These are phyloP conservation scores for Penicillium brevicompactum DNA, from an alignment of 2,329 filamentous ascomycete genomes.

Conservation along the genomic window DNA sequence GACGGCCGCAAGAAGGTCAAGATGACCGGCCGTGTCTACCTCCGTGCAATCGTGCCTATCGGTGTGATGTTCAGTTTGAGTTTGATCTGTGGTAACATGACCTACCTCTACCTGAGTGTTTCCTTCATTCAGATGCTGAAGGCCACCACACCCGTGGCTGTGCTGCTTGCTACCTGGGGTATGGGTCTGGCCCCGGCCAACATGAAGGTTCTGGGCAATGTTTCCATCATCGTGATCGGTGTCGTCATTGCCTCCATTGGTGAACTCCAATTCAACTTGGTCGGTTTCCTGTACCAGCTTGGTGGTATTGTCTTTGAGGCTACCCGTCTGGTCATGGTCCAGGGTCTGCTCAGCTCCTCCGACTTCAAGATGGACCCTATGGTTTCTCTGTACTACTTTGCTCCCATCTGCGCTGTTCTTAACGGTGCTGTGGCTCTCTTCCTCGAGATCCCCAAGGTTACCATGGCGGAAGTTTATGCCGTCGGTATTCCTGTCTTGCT, in stretches of 20 bases:
- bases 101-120: slow-evolving; percentile 92
- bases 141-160: slow-evolving; percentile 93
- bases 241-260: slow-evolving; percentile 92
- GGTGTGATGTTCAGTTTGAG: slow-evolving; percentile 94
- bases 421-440: slow-evolving; percentile 71
- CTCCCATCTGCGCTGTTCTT: slow-evolving; percentile 79
- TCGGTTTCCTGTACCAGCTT: slow-evolving; percentile 69
- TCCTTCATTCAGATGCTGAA: slow-evolving; percentile 85
- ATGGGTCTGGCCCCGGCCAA: slow-evolving; percentile 84
- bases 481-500: slow-evolving; percentile 68
- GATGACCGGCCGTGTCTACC: slow-evolving; percentile 93
- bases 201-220: slow-evolving; percentile 85
- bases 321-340: slow-evolving; percentile 80
- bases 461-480: slow-evolving; percentile 65
- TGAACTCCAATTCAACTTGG: slow-evolving; percentile 81
- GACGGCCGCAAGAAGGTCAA: slow-evolving; percentile 95
- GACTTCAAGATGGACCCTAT: slow-evolving; percentile 89
- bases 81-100: slow-evolving; percentile 94
- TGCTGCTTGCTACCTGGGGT: slow-evolving; percentile 84
- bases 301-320: slow-evolving; percentile 80
- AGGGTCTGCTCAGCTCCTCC: slow-evolving; percentile 74
- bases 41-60: slow-evolving; percentile 88
- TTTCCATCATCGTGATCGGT: slow-evolving; percentile 91
- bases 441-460: slow-evolving; percentile 68
- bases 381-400: slow-evolving; percentile 87